Evolutionary conservation across 768 basidiomycete species (phyloP).

Genomic region (Leccinum subgranulosum): DNA sequence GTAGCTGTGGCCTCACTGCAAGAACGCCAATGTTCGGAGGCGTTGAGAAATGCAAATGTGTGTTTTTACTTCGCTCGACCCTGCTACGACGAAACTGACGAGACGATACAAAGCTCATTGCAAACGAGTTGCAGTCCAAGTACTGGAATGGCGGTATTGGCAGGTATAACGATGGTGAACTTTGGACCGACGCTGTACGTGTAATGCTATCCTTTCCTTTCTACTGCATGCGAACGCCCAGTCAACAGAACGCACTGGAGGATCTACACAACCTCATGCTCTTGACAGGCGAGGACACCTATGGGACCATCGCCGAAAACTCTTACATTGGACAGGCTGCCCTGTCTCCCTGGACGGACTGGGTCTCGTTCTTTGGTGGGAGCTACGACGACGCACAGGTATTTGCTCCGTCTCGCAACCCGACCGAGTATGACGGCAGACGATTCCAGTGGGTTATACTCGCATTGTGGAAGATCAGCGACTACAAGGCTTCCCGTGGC

Average conservation of each 20-base stretch:
- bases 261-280: constrained; percentile 61
- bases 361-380: constrained; percentile 42
- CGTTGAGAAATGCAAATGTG: constrained; percentile 12
- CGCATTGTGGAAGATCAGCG: constrained; percentile 56
- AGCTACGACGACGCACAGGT: constrained; percentile 55
- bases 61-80: neutral
- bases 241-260: constrained; percentile 50
- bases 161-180: constrained; percentile 45
- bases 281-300: constrained; percentile 33
- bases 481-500: constrained; percentile 46
- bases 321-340: constrained; percentile 47
- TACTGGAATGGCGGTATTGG: constrained; percentile 43
- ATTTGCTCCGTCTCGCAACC: constrained; percentile 2
- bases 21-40: constrained; percentile 6
- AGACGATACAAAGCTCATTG: constrained; percentile 20
- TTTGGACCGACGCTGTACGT: constrained; percentile 57
- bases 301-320: constrained; percentile 36
- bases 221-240: neutral
- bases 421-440: neutral
- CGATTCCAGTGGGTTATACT: constrained; percentile 49
- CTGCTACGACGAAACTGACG: neutral
- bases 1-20: neutral
- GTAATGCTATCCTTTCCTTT: neutral
- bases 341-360: constrained; percentile 38
- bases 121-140: constrained; percentile 26